A percentile compares a stretch with the other conserved stretches of the same genome.
phyloP scores from a whole-genome alignment of 1,284 basidiomycete genomes.

The Malassezia brasiliensis region DNA sequence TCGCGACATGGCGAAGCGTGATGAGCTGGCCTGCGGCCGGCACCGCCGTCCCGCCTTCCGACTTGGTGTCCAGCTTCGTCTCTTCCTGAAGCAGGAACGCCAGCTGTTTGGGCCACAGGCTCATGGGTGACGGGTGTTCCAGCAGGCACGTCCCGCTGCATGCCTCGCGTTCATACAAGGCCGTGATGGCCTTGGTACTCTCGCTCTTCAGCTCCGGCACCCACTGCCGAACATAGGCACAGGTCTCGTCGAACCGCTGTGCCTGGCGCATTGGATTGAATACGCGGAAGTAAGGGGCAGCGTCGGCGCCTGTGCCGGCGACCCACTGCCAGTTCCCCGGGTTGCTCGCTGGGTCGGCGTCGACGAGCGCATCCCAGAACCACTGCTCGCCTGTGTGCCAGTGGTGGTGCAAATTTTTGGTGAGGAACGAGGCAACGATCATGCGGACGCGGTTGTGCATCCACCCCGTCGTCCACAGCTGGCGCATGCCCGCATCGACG shows the following conservation, averaged over 20 bases:
- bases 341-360: constrained; percentile 16
- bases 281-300: constrained; percentile 11
- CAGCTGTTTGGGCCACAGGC: not conserved
- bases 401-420: constrained; percentile 8
- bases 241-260: constrained; percentile 3
- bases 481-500: constrained; percentile 15
- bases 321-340: constrained; percentile 14
- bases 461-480: constrained; percentile 12
- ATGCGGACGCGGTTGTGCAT: constrained; percentile 18
- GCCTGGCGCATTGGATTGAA: constrained; percentile 11
- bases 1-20: not conserved
- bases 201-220: constrained; percentile 6
- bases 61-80: not conserved
- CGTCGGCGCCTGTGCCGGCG: constrained; percentile 12
- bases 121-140: not conserved
- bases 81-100: not conserved
- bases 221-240: constrained; percentile 9
- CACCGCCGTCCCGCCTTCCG: not conserved
- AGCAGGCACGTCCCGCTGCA: not conserved
- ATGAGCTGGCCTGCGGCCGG: not conserved
- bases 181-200: not conserved
- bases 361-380: constrained; percentile 15
- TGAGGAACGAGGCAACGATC: constrained; percentile 10
- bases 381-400: constrained; percentile 10
- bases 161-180: not conserved